phyloP scores from a whole-genome alignment of 768 basidiomycete genomes.

The Tylopilus cervinicoccineus region DNA sequence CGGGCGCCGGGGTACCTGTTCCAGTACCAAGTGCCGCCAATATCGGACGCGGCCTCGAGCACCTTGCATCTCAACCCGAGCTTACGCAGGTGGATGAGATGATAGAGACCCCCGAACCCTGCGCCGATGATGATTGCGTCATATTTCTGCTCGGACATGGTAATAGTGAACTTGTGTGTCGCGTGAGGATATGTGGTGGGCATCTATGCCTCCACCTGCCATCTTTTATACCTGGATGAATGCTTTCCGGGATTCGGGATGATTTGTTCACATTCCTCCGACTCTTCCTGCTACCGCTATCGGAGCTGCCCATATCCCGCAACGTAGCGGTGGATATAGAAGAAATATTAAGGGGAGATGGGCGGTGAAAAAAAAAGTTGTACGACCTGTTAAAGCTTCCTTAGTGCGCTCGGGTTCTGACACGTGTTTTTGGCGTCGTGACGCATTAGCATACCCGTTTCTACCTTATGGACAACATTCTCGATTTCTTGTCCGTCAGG shows the following conservation, averaged over 20 bases:
- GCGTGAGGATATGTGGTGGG: background rate
- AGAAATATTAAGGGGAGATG: too few relatives aligned
- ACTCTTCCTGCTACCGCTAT: too few relatives aligned
- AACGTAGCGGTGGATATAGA: background rate
- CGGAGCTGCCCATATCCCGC: background rate
- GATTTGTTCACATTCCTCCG: too few relatives aligned
- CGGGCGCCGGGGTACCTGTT: conserved; percentile 13
- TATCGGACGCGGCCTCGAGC: conserved; percentile 7
- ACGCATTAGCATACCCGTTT: background rate
- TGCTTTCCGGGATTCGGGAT: too few relatives aligned
- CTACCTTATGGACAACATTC: background rate
- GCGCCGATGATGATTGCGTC: conserved; percentile 10
- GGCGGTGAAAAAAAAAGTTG: too few relatives aligned
- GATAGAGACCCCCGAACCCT: conserved; percentile 10
- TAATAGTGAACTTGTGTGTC: background rate
- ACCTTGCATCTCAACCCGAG: conserved; percentile 9
- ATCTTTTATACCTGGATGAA: background rate
- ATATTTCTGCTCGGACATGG: conserved; percentile 1
- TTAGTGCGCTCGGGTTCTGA: background rate
- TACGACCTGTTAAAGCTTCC: too few relatives aligned
- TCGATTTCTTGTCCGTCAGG: background rate
- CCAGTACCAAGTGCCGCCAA: conserved; percentile 18
- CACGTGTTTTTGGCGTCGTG: background rate
- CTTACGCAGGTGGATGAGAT: conserved; percentile 7
- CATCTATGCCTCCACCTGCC: background rate